Base-by-base conservation (phyloP, 2,329 filamentous ascomycete genomes). In the Ciborinia camelliae region DNA sequence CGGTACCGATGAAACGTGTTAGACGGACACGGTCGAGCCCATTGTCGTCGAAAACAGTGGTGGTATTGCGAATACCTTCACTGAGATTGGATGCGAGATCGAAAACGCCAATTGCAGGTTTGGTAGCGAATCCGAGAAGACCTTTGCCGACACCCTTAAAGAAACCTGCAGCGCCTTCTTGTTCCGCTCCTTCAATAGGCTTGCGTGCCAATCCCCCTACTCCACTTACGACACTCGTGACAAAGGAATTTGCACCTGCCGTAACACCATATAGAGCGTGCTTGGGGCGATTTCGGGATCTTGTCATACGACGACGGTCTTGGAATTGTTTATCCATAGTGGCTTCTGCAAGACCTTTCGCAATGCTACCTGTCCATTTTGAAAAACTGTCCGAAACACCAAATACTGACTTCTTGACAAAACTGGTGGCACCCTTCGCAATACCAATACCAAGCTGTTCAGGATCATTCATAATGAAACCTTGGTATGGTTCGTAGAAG, bases 291-390 rank as follows among this genome's bases (percentile, higher is more conserved):
- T 99, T 99, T 54, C 96, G 87, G 35, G 92, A 91, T 66, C 92
- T 88, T 3, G 93, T 93, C 82, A 98, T 99, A 65, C 96, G 90
- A 62, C 95, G 89, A 66, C 94, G 89, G 76, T 98, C 93, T 76
- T 99, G 96, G 80, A 98, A 99, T 75, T 99, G 94, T 77, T 99
- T 98, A 80, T 99, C 95, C 69, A 99, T 85, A 6, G 94, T 97
- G 23, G 95, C 95, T 41, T 93, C 95, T 2, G 95, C 92, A 55
- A 99, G 86, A 66, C 95, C 95, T 79, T 99, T 99, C 71, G 93
- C 96, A 77, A 99, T 90, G 76, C 92, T 96, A 62, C 96, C 96
- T 1, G 96, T 99, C 75, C 98, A 91, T 76, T 99, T 99, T 71
- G 93, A 95, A 80, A 99, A 93, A 73, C 92, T 97, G 80, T 99